These are phyloP conservation scores for Penicillium atrosanguineum DNA, from an alignment of 495 filamentous ascomycete genomes.

Conservation along the genomic window DNA sequence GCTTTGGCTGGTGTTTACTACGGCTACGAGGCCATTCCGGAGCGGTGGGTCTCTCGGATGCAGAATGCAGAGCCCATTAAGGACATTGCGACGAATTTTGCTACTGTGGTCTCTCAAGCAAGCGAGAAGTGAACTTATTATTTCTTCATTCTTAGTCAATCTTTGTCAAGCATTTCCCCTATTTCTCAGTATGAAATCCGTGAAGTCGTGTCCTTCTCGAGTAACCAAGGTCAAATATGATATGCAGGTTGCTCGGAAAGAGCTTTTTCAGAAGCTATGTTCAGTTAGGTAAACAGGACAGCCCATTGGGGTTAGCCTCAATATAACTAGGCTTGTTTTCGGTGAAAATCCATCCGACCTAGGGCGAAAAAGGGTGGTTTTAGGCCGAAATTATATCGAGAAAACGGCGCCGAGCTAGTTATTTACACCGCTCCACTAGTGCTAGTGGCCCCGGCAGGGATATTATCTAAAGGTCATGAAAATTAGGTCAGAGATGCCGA, in stretches of 20 bases:
- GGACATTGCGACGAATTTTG: slow-evolving; percentile 36
- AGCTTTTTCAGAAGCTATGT: not conserved
- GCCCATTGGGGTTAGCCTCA: not conserved
- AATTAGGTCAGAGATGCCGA: not conserved
- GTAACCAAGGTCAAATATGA: not conserved
- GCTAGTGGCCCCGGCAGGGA: not conserved
- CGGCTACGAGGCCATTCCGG: slow-evolving; percentile 34
- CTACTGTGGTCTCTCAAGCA: not conserved
- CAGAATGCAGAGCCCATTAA: slow-evolving; percentile 22
- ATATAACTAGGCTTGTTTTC: not conserved
- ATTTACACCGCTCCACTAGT: not conserved
- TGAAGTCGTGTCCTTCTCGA: too few relatives aligned
- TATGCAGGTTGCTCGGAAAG: not conserved
- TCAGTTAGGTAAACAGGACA: not conserved
- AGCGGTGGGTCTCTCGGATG: slow-evolving; percentile 33
- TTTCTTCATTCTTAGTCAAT: too few relatives aligned
- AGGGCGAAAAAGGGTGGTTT: not conserved
- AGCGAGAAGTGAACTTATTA: too few relatives aligned
- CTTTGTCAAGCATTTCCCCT: too few relatives aligned
- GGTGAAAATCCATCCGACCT: not conserved
- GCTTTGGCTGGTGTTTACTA: slow-evolving; percentile 47
- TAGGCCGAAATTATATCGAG: not conserved
- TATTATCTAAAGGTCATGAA: not conserved
- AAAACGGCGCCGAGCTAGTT: not conserved
- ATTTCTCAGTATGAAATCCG: too few relatives aligned